Percentiles rank a stretch among this genome's conserved stretches.
These are phyloP conservation scores for Cyclotella baltica DNA, from an alignment of 108 stramenopile species.

Conservation along the genomic window DNA sequence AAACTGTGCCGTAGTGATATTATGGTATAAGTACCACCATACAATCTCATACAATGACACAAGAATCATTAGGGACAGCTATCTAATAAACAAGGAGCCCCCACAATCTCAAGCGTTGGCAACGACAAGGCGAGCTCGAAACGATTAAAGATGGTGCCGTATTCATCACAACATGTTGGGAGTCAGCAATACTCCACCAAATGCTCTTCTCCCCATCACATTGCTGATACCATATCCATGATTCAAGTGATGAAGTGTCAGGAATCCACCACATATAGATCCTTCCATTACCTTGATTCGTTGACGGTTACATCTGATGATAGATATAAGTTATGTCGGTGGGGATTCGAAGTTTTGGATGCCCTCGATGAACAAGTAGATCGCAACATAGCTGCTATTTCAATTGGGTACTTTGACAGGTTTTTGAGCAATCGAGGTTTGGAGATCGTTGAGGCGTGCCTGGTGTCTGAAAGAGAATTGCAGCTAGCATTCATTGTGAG, in stretches of 20 bases:
- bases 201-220: no score
- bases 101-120: no score
- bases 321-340: neutral
- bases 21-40: no score
- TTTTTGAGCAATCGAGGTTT: neutral
- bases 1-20: no score
- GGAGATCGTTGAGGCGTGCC: slow-evolving; percentile 3
- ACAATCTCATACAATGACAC: no score
- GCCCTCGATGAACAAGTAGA: no score
- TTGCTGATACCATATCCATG: neutral
- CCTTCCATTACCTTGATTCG: neutral
- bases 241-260: neutral
- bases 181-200: no score
- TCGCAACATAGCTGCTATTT: neutral
- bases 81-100: no score
- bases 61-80: no score
- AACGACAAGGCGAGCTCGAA: no score
- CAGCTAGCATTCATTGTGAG: slow-evolving; percentile 7
- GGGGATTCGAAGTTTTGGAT: neutral
- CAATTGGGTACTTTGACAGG: slow-evolving; percentile 3
- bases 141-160: no score
- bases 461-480: neutral
- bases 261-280: neutral
- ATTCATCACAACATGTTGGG: no score
- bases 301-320: neutral